Base-by-base conservation (phyloP, 495 filamentous ascomycete genomes). In the Xylaria telfairii region DNA sequence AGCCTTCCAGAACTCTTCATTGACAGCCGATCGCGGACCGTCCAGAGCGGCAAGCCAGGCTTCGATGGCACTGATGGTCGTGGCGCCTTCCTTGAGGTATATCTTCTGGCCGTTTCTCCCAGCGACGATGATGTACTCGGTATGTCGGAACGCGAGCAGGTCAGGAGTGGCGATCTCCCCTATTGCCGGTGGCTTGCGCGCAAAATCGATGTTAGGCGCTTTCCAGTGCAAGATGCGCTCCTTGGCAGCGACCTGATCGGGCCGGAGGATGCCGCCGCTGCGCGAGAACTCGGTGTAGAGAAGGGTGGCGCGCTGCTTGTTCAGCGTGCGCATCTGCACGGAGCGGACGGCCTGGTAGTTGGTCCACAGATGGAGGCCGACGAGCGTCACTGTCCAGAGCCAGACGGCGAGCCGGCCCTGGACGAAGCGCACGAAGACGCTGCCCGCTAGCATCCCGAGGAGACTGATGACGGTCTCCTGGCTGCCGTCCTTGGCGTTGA, bases 381-480 rank as follows among this genome's bases (percentile, higher is more conserved):
- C 86, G 19, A 99, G 87, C 13, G 88, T 54, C 4, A 95, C 75
- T 72, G 97, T 89, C 41, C 88, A 83, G n/a, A 84, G 76, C 92
- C 93, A 96, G 9, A 95, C 97, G 44, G 90, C 87, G 21, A 84
- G 77, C 72, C 89, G 88, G 30, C 91, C 87, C 46, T 91, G 90
- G 17, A 97, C 87, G 72, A 87, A 81, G 5, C 92, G 90, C 12
- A 98, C 91, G 8, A 98, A 89, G 21, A 97, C 69, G 65, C 90
- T 95, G 0, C 95, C 95, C 26, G 86, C 91, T 68, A 97, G 84
- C 93, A 97, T 96, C 0, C 95, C 95, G 47, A 97, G 44, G 47
- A 99, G 85, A 3, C 93, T 95, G 65, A 99, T 94, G 46, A 98
- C 86, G 0, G 95, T 99, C 81, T 99, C 95, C 83, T 99, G 95